Evolutionary conservation across 495 filamentous ascomycete species (phyloP).

Genomic region (Tuber calosporum): DNA sequence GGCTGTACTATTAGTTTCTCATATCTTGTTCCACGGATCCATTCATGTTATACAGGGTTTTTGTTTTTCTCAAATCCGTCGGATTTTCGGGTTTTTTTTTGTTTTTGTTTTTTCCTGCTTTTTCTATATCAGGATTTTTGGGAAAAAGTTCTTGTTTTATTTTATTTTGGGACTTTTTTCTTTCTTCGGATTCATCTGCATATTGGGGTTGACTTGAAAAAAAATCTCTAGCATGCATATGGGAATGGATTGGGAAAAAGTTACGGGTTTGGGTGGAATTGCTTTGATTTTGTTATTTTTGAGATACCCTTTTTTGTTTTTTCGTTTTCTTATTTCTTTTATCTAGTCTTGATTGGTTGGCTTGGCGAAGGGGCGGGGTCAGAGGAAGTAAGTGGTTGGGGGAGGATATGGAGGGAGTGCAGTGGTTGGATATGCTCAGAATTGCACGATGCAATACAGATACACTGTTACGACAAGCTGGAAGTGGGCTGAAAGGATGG

Average conservation of each 20-base stretch:
- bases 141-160: constrained; percentile 37
- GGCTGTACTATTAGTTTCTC: constrained; percentile 40
- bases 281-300: constrained; percentile 24
- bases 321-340: constrained; percentile 11
- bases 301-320: constrained; percentile 39
- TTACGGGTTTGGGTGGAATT: constrained; percentile 17
- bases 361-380: neutral
- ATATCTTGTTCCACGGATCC: constrained; percentile 23
- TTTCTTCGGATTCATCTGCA: constrained; percentile 36
- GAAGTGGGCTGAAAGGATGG: neutral
- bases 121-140: constrained; percentile 15
- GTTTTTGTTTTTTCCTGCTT: constrained; percentile 27
- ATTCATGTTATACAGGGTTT: constrained; percentile 31
- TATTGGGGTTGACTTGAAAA: constrained; percentile 31
- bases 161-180: constrained; percentile 31
- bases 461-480: neutral
- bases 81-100: constrained; percentile 27
- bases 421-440: neutral
- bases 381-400: neutral
- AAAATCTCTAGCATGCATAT: constrained; percentile 34
- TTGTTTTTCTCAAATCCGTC: constrained; percentile 30
- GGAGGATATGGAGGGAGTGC: neutral
- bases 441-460: neutral
- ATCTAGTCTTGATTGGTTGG: neutral
- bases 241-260: constrained; percentile 23